Evolutionary conservation across 2,329 filamentous ascomycete species (phyloP), one percentile per base, ranked within the genome.

Genomic region (Tolypocladium ovalisporum): DNA sequence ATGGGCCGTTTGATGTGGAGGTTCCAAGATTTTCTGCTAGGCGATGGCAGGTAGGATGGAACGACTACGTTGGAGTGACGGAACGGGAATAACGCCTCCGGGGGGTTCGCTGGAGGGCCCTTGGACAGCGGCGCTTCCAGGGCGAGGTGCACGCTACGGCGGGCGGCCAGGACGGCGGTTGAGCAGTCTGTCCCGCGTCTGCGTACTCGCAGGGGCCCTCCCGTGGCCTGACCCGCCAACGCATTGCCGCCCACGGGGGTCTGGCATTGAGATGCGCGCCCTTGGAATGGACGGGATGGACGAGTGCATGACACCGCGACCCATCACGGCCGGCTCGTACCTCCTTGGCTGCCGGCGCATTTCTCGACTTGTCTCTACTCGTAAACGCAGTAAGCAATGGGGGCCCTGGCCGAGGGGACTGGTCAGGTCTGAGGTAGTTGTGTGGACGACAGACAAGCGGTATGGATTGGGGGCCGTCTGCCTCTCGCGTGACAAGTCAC

Each of bases 41-140:
- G 19, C 29, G 15, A 34, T 12, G 29, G 47, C 7, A n/a, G n/a
- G 53, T 9, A 22, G 29, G 32, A 47, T 36, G 37, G 29, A 39
- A 55, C 37, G 37, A 54, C n/a, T 44, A 15, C 40, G n/a, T 35
- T 24, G 54, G n/a, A 71, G 10, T 63, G 73, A 2, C 58, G 54
- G 58, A 60, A 60, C 56, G 56, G 58, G 58, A 58, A 58, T 58
- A 56, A 53, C 34, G 55, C 51, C 52, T 10, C 42, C 1, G n/a
- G 27, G 44, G 47, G 9, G 47, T 9, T 32, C 4, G 27, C 44
- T 51, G 44, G 44, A 29, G 44, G 8, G 5, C 17, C 44, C 44
- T 34, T 34, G 9, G 9, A 52, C 47, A 22, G 47, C 29, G n/a
- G 47, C 47, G 17, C 27, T 34, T 51, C 27, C 47, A 51, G 47